Evolutionary conservation across 208 protist species (phyloP).

Genomic region (Phytomonas francai): DNA sequence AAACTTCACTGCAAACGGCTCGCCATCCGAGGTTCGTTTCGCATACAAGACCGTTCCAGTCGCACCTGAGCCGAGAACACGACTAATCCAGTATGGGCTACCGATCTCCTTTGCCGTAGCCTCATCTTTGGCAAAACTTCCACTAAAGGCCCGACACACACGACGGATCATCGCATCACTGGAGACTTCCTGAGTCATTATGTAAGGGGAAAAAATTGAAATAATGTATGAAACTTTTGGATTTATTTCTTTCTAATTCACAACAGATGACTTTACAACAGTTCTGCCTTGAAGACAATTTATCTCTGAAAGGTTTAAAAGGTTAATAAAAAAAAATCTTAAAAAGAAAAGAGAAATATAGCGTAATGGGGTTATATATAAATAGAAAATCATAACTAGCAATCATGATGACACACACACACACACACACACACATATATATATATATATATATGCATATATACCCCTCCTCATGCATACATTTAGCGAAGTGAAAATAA

Average conservation of each 20-base stretch:
- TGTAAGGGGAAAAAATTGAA: not conserved
- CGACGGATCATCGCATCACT: constrained; percentile 64
- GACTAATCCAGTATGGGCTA: constrained; percentile 78
- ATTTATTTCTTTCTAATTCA: not conserved
- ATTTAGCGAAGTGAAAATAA: not conserved
- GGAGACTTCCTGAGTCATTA: not conserved
- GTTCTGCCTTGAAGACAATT: not conserved
- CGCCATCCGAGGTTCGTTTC: constrained; percentile 43
- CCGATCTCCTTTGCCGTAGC: constrained; percentile 37
- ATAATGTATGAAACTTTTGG: not conserved
- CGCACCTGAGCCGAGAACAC: constrained; percentile 57
- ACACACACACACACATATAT: constrained; percentile 1
- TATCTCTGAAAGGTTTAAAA: not conserved
- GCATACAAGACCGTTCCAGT: constrained; percentile 51
- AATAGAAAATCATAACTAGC: not conserved
- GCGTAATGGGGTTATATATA: not conserved
- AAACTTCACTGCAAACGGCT: constrained; percentile 59
- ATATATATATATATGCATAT: not conserved
- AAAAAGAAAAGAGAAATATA: constrained; percentile 10
- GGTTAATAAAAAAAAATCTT: constrained; percentile 15
- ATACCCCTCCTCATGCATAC: not conserved
- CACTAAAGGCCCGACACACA: constrained; percentile 51
- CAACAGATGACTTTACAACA: not conserved
- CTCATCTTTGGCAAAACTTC: constrained; percentile 64
- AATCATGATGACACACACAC: not conserved